These are phyloP conservation scores for Pseudocercospora eumusae DNA, from an alignment of 2,329 filamentous ascomycete genomes.

Conservation along the genomic window DNA sequence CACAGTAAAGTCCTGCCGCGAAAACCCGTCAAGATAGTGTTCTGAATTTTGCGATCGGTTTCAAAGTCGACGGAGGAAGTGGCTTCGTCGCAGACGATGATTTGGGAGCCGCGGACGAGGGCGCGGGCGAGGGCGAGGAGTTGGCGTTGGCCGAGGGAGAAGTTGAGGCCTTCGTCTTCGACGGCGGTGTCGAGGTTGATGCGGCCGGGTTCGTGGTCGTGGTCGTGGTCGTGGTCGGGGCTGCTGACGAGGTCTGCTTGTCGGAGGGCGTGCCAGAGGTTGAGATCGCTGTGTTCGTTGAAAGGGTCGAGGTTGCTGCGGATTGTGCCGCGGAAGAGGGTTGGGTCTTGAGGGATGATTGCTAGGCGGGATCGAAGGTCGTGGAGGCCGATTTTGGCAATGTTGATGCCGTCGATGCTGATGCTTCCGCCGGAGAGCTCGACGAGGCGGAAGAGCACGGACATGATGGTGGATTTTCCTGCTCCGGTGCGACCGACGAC, in stretches of 20 bases:
- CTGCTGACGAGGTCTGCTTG: conserved; percentile 71
- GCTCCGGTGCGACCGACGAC: conserved; percentile 81
- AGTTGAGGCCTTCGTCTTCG: conserved; percentile 94
- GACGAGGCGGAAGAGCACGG: conserved; percentile 71
- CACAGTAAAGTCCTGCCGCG: conserved; percentile 83
- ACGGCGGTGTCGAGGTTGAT: conserved; percentile 83
- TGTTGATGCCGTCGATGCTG: conserved; percentile 56
- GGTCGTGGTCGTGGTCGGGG: conserved; percentile 50
- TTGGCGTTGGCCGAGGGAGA: conserved; percentile 91
- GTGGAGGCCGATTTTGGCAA: conserved; percentile 71
- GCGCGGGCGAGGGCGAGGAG: conserved; percentile 92
- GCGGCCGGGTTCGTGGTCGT: conserved; percentile 54
- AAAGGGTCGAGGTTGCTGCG: conserved; percentile 81
- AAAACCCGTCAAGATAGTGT: conserved; percentile 82
- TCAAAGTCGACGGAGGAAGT: conserved; percentile 93
- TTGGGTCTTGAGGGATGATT: conserved; percentile 84
- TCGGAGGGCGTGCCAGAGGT: conserved; percentile 74
- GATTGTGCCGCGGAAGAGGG: conserved; percentile 78
- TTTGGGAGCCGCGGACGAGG: conserved; percentile 80
- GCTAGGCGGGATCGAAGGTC: conserved; percentile 71
- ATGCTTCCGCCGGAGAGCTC: conserved; percentile 53
- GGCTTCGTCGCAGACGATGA: conserved; percentile 96
- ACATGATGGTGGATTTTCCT: conserved; percentile 83
- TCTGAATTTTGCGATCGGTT: conserved; percentile 93
- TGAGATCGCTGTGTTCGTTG: conserved; percentile 72